Conservation (phyloP, 1,284 basidiomycete genomes). For the Ceratobasidium sp. region DNA sequence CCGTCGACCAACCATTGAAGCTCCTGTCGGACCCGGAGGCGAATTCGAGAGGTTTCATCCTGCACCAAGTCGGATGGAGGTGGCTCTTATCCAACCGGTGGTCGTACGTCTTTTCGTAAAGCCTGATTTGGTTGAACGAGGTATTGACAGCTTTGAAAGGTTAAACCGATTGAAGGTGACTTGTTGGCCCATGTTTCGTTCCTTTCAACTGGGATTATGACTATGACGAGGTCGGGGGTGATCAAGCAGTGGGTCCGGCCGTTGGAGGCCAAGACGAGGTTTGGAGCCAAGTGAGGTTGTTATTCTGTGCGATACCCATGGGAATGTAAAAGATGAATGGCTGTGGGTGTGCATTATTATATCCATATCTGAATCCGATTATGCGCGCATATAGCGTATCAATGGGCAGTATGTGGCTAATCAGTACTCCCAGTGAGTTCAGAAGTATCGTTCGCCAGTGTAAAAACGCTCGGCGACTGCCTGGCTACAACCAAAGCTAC, state of each 20-base stretch:
- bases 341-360: too few relatives aligned
- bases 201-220: conserved; percentile 76
- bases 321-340: not conserved
- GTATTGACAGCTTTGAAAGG: conserved; percentile 53
- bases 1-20: conserved; percentile 8
- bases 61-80: conserved; percentile 86
- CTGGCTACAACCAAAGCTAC: too few relatives aligned
- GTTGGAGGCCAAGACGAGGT: conserved; percentile 48
- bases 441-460: too few relatives aligned
- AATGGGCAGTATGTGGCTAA: too few relatives aligned
- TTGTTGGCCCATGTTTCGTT: conserved; percentile 70
- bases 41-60: conserved; percentile 66
- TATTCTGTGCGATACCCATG: not conserved
- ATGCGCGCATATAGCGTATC: too few relatives aligned
- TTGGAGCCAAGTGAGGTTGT: conserved; percentile 2
- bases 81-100: conserved; percentile 90
- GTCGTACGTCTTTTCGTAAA: conserved; percentile 63
- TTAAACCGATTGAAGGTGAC: conserved; percentile 80
- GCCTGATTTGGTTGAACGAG: not conserved
- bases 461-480: too few relatives aligned
- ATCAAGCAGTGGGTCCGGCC: conserved; percentile 87
- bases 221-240: conserved; percentile 72
- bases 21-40: not conserved
- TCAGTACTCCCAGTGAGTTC: too few relatives aligned
- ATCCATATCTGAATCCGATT: too few relatives aligned